Conservation (phyloP, 371 early-diverging fungal genomes). For the Mucor racemosus region DNA sequence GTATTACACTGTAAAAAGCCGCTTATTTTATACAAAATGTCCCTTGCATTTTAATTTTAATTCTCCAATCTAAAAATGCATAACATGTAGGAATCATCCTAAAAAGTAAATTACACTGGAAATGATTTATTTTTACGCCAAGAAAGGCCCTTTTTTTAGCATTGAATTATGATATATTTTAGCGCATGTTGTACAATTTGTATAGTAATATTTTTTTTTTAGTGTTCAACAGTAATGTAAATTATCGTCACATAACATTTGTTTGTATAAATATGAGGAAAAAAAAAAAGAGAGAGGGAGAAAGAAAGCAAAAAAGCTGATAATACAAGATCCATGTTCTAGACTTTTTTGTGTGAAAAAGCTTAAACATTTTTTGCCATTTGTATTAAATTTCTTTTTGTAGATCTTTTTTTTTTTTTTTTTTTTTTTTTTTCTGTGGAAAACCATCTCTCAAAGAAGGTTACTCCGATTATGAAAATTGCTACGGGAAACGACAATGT, state of each 20-base stretch:
- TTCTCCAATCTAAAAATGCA: not conserved
- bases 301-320: not conserved
- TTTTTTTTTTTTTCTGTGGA: constrained; percentile 5
- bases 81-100: constrained; percentile 3
- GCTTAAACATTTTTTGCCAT: not conserved
- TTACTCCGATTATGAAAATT: not conserved
- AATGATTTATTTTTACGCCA: not conserved
- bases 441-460: not conserved
- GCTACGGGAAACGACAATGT: not conserved
- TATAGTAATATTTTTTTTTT: not conserved
- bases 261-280: not conserved
- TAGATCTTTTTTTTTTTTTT: not conserved
- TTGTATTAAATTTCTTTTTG: not conserved
- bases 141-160: not conserved
- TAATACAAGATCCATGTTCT: not conserved
- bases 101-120: constrained; percentile 3
- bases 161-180: not conserved
- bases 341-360: not conserved
- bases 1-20: not conserved
- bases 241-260: not conserved
- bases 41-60: constrained; percentile 7
- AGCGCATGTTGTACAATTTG: constrained; percentile 1
- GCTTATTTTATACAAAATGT: not conserved
- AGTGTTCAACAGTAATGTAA: not conserved
- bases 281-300: not conserved